Conservation (phyloP, 1,139 yeast genomes). For the Nakaseomyces kungkrabaensis region DNA sequence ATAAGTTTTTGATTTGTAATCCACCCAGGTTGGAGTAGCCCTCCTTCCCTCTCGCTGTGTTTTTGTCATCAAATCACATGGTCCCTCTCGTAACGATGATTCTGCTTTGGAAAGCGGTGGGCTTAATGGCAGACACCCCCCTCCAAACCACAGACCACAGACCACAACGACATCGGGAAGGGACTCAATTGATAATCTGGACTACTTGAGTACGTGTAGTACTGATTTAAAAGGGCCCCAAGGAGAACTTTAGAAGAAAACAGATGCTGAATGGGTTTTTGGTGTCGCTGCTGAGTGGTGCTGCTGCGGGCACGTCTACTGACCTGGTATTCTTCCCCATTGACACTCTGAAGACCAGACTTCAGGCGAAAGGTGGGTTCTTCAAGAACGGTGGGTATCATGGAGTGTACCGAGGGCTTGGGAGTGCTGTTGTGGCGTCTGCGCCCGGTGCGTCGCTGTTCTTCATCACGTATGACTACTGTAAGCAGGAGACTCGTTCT, state of each 20-base stretch:
- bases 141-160: too few species aligned
- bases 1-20: too few species aligned
- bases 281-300: constrained; percentile 54
- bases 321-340: constrained; percentile 93
- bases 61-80: too few species aligned
- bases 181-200: too few species aligned
- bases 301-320: constrained; percentile 91
- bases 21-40: too few species aligned
- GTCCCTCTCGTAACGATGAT: too few species aligned
- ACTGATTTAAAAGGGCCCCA: background rate
- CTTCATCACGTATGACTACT: constrained; percentile 77
- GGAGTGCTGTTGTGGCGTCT: constrained; percentile 87
- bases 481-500: constrained; percentile 45
- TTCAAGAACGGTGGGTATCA: constrained; percentile 84
- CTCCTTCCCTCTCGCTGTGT: too few species aligned
- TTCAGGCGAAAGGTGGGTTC: constrained; percentile 94
- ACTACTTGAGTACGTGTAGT: too few species aligned
- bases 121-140: too few species aligned
- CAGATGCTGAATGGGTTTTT: constrained; percentile 15
- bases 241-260: background rate
- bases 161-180: too few species aligned
- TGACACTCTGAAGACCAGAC: constrained; percentile 85
- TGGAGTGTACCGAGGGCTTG: constrained; percentile 86
- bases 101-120: too few species aligned
- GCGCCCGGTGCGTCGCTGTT: constrained; percentile 92